Percentiles rank a stretch among this genome's conserved stretches.
Conservation (phyloP, 352 stramenopile genomes). For the Phytophthora ramorum region DNA sequence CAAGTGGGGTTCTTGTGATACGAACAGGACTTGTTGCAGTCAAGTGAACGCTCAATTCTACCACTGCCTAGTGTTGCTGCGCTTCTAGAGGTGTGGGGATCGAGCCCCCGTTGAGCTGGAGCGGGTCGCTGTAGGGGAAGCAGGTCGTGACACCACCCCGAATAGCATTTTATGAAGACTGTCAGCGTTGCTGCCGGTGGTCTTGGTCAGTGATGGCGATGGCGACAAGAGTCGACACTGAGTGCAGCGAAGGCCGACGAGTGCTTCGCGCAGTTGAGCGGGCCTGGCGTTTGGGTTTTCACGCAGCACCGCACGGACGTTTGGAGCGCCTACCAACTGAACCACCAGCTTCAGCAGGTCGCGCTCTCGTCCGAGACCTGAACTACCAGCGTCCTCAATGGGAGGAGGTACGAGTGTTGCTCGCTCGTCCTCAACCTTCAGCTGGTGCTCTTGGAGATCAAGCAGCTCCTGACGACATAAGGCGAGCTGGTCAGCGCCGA, state of each 20-base stretch:
- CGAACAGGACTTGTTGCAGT: not conserved
- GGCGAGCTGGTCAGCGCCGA: conserved; percentile 16
- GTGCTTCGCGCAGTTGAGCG: conserved; percentile 18
- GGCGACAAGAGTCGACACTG: conserved; percentile 16
- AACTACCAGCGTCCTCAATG: conserved; percentile 18
- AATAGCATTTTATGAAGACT: conserved; percentile 32
- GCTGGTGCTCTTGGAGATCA: conserved; percentile 24
- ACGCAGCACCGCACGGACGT: conserved; percentile 22
- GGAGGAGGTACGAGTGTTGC: not conserved
- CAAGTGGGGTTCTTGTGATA: not conserved
- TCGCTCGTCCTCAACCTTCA: conserved; percentile 18
- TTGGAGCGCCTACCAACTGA: conserved; percentile 26
- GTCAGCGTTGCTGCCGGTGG: not conserved
- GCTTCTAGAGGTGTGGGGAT: conserved; percentile 8
- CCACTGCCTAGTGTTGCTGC: not conserved
- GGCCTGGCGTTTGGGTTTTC: conserved; percentile 30
- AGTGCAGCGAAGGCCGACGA: conserved; percentile 19
- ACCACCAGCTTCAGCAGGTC: conserved; percentile 31
- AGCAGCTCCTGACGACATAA: conserved; percentile 23
- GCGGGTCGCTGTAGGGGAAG: conserved; percentile 15
- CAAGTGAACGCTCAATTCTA: not conserved
- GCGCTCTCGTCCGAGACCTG: conserved; percentile 24
- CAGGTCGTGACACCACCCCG: conserved; percentile 10
- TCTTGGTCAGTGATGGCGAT: conserved; percentile 8
- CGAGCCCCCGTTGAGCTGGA: conserved; percentile 15